These are phyloP conservation scores for Raddia distichophylla DNA, from an alignment of 176 grass and related monocot species.

Conservation along the genomic window DNA sequence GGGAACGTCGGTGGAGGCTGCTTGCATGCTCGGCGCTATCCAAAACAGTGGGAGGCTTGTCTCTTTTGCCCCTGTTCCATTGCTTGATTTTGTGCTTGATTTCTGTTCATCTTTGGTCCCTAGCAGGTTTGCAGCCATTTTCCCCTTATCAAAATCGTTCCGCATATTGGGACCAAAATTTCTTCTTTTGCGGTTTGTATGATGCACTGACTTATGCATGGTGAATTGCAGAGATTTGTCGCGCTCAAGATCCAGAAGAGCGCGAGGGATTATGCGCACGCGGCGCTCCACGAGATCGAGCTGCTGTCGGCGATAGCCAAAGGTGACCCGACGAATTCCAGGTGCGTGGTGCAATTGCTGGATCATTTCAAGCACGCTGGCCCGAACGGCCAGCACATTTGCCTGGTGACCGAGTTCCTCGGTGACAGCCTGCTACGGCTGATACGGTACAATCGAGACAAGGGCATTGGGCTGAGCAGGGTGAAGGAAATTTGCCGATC, in stretches of 20 bases:
- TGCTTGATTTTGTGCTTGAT: background rate
- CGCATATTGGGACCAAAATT: background rate
- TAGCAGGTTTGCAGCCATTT: background rate
- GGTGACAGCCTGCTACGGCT: conserved; percentile 84
- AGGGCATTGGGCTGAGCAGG: conserved; percentile 69
- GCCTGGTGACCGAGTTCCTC: conserved; percentile 76
- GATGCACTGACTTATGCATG: background rate
- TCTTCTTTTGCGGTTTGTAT: background rate
- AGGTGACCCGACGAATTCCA: conserved; percentile 75
- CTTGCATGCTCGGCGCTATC: conserved; percentile 30
- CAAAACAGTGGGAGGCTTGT: conserved; percentile 6
- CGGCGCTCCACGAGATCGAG: conserved; percentile 82
- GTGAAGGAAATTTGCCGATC: conserved; percentile 76
- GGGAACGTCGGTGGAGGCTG: conserved; percentile 13
- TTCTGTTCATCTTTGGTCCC: background rate
- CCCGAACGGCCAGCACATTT: conserved; percentile 76
- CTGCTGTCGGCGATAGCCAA: conserved; percentile 68
- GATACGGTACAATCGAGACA: conserved; percentile 71
- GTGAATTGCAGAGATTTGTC: conserved; percentile 66
- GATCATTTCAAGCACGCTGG: conserved; percentile 94
- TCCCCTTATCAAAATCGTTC: background rate
- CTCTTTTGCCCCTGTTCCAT: conserved; percentile 39
- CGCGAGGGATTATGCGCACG: conserved; percentile 81
- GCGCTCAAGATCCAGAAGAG: conserved; percentile 97
- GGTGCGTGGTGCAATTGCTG: conserved; percentile 60